phyloP scores from a whole-genome alignment of 768 basidiomycete genomes.

The Suillus fuscotomentosus region DNA sequence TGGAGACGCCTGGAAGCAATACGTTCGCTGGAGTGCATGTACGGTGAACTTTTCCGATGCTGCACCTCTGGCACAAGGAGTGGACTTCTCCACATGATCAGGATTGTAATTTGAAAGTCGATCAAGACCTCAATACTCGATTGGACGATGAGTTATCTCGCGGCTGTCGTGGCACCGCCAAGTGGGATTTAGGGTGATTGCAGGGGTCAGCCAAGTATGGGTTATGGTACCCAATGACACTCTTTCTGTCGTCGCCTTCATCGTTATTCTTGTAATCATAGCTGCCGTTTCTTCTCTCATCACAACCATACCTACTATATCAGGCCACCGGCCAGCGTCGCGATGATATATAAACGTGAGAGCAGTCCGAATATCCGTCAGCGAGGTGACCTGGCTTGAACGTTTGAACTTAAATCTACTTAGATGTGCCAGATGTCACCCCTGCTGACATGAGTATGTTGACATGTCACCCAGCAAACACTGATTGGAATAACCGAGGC shows the following conservation, averaged over 20 bases:
- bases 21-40: constrained; percentile 88
- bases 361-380: constrained; percentile 19
- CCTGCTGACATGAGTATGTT: constrained; percentile 32
- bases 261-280: constrained; percentile 9
- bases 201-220: constrained; percentile 10
- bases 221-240: constrained; percentile 9
- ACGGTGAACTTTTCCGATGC: constrained; percentile 92
- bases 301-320: constrained; percentile 12
- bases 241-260: constrained; percentile 4
- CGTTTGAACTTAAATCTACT: constrained; percentile 5
- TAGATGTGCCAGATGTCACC: constrained; percentile 27
- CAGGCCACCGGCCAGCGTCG: constrained; percentile 30
- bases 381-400: constrained; percentile 4
- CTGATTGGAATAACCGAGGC: constrained; percentile 27
- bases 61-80: constrained; percentile 91
- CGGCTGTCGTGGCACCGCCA: constrained; percentile 3
- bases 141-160: constrained; percentile 1
- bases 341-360: constrained; percentile 37
- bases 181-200: constrained; percentile 12
- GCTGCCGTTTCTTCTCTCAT: constrained; percentile 13
- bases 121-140: neutral
- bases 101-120: constrained; percentile 5
- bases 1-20: constrained; percentile 98
- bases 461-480: constrained; percentile 32
- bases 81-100: constrained; percentile 63